These are phyloP conservation scores for Asterionellopsis glacialis DNA, from an alignment of 108 stramenopile species.

Conservation along the genomic window DNA sequence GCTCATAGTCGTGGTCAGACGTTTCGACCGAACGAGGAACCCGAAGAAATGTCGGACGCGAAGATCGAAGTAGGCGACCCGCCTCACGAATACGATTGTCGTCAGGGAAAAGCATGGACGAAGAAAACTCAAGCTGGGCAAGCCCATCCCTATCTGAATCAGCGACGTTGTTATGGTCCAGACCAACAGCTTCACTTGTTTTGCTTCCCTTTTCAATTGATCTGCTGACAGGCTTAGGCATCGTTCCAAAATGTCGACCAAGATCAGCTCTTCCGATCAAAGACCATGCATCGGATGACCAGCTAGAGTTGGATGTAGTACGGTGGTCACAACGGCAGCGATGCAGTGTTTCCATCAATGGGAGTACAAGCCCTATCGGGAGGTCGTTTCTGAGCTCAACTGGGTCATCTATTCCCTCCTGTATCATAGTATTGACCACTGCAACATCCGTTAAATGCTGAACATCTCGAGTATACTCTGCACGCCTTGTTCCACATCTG, in stretches of 20 bases:
- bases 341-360: constrained; percentile 62
- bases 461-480: neutral
- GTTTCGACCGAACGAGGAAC: constrained; percentile 82
- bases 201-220: neutral
- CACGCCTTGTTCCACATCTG: constrained; percentile 1
- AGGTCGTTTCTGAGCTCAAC: constrained; percentile 42
- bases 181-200: neutral
- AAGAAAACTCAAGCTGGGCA: constrained; percentile 55
- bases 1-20: constrained; percentile 87
- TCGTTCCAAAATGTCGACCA: constrained; percentile 25
- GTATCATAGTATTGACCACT: constrained; percentile 44
- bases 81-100: constrained; percentile 90
- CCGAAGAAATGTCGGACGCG: constrained; percentile 70
- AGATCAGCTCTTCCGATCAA: constrained; percentile 82
- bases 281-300: constrained; percentile 54
- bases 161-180: constrained; percentile 1
- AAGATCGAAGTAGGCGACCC: constrained; percentile 84
- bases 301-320: constrained; percentile 11
- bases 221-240: too few relatives aligned
- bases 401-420: constrained; percentile 60
- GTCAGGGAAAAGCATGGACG: constrained; percentile 84
- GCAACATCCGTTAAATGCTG: constrained; percentile 16
- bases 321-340: constrained; percentile 43
- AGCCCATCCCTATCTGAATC: constrained; percentile 81
- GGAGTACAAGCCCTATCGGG: constrained; percentile 55